Conservation (phyloP, 106 monocot species). For the Amphibolis antarctica region DNA sequence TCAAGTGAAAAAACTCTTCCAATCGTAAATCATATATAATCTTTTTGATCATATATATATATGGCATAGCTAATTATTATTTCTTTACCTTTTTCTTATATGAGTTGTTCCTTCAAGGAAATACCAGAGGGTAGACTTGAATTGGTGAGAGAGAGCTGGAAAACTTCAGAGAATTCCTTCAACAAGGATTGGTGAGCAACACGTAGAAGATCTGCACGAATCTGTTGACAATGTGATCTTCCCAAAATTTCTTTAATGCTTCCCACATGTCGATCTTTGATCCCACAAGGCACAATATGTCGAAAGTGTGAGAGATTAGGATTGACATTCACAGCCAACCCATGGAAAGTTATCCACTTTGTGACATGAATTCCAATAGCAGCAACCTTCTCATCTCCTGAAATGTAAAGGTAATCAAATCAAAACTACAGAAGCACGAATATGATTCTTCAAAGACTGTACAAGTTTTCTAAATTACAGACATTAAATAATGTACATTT, state of each 20-base stretch:
- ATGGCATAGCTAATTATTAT: too few species aligned
- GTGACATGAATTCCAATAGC: slow-evolving; percentile 71
- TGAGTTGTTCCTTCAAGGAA: too few species aligned
- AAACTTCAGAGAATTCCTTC: slow-evolving; percentile 64
- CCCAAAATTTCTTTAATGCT: slow-evolving; percentile 31
- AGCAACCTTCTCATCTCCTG: slow-evolving; percentile 61
- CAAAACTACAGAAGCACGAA: not conserved
- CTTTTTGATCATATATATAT: too few species aligned
- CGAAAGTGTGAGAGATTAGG: slow-evolving; percentile 39
- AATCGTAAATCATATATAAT: too few species aligned
- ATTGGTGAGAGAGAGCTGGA: slow-evolving; percentile 49
- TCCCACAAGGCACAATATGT: slow-evolving; percentile 56
- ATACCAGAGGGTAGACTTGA: not conserved
- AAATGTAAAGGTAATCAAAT: not conserved
- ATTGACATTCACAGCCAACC: slow-evolving; percentile 58
- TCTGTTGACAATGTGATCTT: not conserved
- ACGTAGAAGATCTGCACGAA: slow-evolving; percentile 23
- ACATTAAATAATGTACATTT: not conserved
- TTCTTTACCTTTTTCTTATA: too few species aligned
- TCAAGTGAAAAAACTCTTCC: too few species aligned
- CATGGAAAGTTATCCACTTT: slow-evolving; percentile 63
- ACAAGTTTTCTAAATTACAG: not conserved
- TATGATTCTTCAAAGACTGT: too few species aligned
- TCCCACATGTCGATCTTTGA: slow-evolving; percentile 45
- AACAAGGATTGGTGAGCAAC: slow-evolving; percentile 43